Evolutionary conservation across 164 flowering plant species (phyloP), one percentile per base, ranked within the genome.

Genomic region (Aristolochia contorta): DNA sequence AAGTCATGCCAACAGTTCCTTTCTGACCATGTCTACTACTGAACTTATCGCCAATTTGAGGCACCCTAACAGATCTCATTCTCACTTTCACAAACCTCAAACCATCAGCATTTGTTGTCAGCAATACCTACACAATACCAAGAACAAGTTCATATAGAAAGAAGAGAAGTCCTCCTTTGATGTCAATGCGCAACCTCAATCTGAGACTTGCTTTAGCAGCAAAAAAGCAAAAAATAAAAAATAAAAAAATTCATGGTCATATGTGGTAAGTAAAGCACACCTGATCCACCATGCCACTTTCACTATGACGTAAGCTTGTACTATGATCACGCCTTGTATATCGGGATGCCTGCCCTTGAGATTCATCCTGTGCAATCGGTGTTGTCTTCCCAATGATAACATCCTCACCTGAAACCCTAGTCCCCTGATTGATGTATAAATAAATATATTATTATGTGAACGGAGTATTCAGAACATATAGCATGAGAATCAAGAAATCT

Each of bases 371-470:
- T 61, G 93, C 69, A 65, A 94, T 78, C 7, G 99, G 99, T 32
- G 96, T 78, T 33, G 97, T 94, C 80, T 94, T 94, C 14, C 97
- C 99, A 65, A 94, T 94, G 20, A 94, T 87, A n/a, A 91, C 97
- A 77, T 94, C 99, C 66, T 94, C 97, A 60, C 99, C 96, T 13
- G 91, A 80, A 60, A 84, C 93, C 72, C 96, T 79, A 33, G 97
- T 91, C 16, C 98, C 98, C 91, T 89, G 48, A 54, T 27, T 5
- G 37, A 27, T 27, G 30, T 5, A 27, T 27, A 27, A 27, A 27
- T 2, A n/a, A n/a, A n/a, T n/a, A n/a, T n/a, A 27, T 2, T 2
- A 27, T 27, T 27, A 27, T 27, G 30, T 27, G 30, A 27, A 27
- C 30, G 5, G 30, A 27, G 2, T 27, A 27, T 27, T 27, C 30